Percentiles rank a stretch among this genome's conserved stretches.
Conservation (phyloP, 1,139 yeast genomes). For the Geotrichum australiense region DNA sequence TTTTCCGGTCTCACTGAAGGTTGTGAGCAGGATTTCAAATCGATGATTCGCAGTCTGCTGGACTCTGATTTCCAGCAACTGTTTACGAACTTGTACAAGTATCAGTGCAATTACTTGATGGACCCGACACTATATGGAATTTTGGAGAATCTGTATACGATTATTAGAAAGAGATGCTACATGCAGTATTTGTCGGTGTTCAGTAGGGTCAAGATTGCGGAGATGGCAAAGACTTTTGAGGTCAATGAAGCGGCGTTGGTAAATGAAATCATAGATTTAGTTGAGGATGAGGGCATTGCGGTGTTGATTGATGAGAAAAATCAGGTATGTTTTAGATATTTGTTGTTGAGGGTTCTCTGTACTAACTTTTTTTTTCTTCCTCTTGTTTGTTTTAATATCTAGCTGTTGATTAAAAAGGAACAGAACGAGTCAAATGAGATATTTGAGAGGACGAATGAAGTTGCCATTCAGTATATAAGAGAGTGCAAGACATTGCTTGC, state of each 20-base stretch:
- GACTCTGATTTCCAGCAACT: conserved; percentile 9
- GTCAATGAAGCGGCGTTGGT: conserved; percentile 9
- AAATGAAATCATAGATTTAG: conserved; percentile 12
- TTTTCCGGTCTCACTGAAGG: conserved; percentile 59
- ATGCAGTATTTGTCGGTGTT: conserved; percentile 24
- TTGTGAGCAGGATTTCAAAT: conserved; percentile 16
- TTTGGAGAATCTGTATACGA: conserved; percentile 14
- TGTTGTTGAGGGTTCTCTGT: too few species aligned
- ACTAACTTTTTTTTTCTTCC: too few species aligned
- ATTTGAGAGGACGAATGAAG: too few species aligned
- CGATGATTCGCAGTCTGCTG: conserved; percentile 18
- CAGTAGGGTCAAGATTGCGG: conserved; percentile 19
- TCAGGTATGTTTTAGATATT: conserved; percentile 18
- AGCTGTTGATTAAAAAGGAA: too few species aligned
- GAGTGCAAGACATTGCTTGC: too few species aligned
- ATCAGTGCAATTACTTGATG: conserved; percentile 20
- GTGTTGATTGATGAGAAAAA: conserved; percentile 19
- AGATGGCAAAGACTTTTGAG: conserved; percentile 17
- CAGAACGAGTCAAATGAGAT: too few species aligned
- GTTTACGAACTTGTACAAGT: conserved; percentile 19
- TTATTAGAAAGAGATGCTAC: conserved; percentile 22
- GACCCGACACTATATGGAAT: conserved; percentile 21
- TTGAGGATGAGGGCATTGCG: conserved; percentile 13
- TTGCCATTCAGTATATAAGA: too few species aligned
- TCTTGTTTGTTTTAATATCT: too few species aligned